Percentiles rank a stretch among this genome's conserved stretches.
These are phyloP conservation scores for Monilinia fructicola DNA, from an alignment of 2,329 filamentous ascomycete species.

Conservation along the genomic window DNA sequence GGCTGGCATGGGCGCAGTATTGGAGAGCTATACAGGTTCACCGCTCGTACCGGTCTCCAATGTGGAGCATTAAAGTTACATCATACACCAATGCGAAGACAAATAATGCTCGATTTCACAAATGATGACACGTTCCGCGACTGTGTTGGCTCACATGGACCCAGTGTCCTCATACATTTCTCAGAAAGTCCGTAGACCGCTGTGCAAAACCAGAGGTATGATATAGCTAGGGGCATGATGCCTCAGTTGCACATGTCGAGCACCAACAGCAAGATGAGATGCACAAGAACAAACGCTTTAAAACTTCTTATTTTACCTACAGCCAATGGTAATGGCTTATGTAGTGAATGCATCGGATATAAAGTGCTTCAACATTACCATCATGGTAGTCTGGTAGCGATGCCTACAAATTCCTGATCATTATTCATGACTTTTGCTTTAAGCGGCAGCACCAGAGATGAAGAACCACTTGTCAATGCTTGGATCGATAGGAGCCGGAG, in stretches of 20 bases:
- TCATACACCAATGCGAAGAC: slow-evolving; percentile 1
- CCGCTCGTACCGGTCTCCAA: neutral
- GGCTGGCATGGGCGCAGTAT: neutral
- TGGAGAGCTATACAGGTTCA: neutral
- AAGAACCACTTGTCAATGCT: slow-evolving; percentile 99
- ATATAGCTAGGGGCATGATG: neutral
- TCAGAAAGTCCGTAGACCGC: neutral
- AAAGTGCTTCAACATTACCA: slow-evolving; percentile 25
- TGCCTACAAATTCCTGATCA: slow-evolving; percentile 23
- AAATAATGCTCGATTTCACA: neutral
- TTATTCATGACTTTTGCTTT: slow-evolving; percentile 42
- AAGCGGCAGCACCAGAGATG: slow-evolving; percentile 93
- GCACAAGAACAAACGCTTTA: neutral
- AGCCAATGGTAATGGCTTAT: slow-evolving; percentile 11
- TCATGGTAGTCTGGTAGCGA: slow-evolving; percentile 23
- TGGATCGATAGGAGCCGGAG: slow-evolving; percentile 85
- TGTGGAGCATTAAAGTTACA: slow-evolving; percentile 1
- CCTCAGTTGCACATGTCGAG: slow-evolving; percentile 6
- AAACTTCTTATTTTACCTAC: slow-evolving; percentile 17
- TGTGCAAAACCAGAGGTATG: neutral
- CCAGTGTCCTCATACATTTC: neutral
- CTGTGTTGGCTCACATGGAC: neutral
- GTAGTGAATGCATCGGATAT: slow-evolving; percentile 23
- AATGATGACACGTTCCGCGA: neutral
- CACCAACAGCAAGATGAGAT: neutral